These are phyloP conservation scores for Dunaliella primolecta DNA, from an alignment of 139 green algal genomes.

Conservation along the genomic window DNA sequence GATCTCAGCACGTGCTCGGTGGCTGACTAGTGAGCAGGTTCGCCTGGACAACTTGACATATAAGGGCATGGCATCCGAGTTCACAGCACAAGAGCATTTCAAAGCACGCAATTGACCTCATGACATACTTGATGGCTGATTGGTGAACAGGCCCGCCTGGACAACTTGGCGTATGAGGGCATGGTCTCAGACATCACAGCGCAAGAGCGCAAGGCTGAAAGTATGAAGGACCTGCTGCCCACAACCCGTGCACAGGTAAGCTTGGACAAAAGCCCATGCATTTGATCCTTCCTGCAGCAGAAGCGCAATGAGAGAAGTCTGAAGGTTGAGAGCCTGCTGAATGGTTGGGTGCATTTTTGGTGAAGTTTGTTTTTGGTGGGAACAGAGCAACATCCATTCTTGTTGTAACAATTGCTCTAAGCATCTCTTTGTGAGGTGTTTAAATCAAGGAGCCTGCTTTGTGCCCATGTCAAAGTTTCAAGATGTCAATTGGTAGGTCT, in stretches of 20 bases:
- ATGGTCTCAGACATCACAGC: slow-evolving; percentile 48
- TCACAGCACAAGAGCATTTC: not conserved
- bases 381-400: no score
- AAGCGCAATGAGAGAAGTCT: no score
- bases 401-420: no score
- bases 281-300: no score
- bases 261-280: no score
- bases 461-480: no score
- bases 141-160: not conserved
- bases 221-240: slow-evolving; percentile 33
- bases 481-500: no score
- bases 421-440: no score
- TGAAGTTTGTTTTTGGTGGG: no score
- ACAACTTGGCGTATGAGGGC: slow-evolving; percentile 29
- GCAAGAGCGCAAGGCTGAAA: slow-evolving; percentile 42
- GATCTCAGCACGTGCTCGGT: not conserved
- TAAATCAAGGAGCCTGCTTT: no score
- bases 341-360: no score
- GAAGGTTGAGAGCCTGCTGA: no score
- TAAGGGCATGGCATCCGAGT: not conserved
- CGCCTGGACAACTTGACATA: not conserved
- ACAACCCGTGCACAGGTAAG: slow-evolving; percentile 33
- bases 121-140: not conserved
- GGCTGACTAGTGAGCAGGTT: not conserved
- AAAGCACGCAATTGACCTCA: not conserved